Conservation (phyloP, 192 early-diverging fungal species). For the Coemansia guatemalensis region DNA sequence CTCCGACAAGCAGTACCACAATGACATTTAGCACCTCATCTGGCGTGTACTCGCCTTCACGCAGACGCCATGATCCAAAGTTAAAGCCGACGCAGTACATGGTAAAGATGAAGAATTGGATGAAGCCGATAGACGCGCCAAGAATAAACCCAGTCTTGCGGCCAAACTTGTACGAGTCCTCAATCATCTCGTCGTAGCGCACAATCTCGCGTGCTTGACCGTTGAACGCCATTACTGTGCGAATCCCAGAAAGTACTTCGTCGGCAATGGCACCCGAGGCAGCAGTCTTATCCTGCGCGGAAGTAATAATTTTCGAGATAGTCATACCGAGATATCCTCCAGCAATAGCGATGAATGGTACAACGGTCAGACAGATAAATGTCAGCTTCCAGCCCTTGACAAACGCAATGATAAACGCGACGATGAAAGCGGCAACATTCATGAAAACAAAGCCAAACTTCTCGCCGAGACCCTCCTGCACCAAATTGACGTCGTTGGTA, state of each 20-base stretch:
- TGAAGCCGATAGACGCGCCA: constrained; percentile 66
- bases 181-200: constrained; percentile 64
- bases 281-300: constrained; percentile 69
- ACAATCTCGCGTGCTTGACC: constrained; percentile 67
- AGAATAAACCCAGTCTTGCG: constrained; percentile 61
- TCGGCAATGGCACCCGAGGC: constrained; percentile 81
- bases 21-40: constrained; percentile 76
- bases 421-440: constrained; percentile 64
- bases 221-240: constrained; percentile 83
- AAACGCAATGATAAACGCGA: constrained; percentile 77
- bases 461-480: constrained; percentile 86
- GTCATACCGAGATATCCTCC: constrained; percentile 55
- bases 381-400: constrained; percentile 77
- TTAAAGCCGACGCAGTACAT: constrained; percentile 78
- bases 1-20: constrained; percentile 81
- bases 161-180: constrained; percentile 62
- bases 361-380: constrained; percentile 69
- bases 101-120: constrained; percentile 72
- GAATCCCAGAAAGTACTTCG: constrained; percentile 79
- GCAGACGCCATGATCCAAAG: constrained; percentile 66
- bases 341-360: constrained; percentile 63
- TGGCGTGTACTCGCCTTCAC: constrained; percentile 37
- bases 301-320: constrained; percentile 41
- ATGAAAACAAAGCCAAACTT: constrained; percentile 74
- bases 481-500: constrained; percentile 77